A percentile compares a stretch with the other conserved stretches of the same genome.
phyloP scores from a whole-genome alignment of 148 eudicot species.

The Chenopodium quinoa region DNA sequence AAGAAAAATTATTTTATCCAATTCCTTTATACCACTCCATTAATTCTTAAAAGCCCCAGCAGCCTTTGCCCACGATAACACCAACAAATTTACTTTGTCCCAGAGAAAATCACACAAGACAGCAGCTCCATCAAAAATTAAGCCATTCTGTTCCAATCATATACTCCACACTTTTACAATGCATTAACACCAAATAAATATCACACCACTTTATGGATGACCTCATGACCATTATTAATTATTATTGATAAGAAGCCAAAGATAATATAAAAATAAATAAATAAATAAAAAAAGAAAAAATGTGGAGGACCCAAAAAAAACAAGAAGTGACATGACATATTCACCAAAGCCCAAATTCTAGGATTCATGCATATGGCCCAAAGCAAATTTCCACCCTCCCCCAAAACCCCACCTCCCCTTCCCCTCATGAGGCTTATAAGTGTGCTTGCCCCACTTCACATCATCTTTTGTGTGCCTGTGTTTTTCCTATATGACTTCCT shows the following conservation, averaged over 20 bases:
- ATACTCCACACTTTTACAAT: background rate
- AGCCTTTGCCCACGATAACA: background rate
- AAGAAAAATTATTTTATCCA: background rate
- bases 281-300: no score
- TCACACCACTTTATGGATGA: background rate
- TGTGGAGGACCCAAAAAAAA: background rate
- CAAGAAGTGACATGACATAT: background rate
- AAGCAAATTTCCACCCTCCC: background rate
- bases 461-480: background rate
- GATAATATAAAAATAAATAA: no score
- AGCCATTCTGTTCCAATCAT: background rate
- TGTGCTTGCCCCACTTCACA: background rate
- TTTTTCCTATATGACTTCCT: background rate
- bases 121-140: no score
- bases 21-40: background rate
- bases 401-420: background rate
- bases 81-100: background rate
- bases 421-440: background rate
- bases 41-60: background rate
- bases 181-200: background rate
- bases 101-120: background rate
- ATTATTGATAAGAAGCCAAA: background rate
- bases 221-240: background rate
- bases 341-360: background rate
- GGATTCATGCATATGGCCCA: background rate